phyloP scores from a whole-genome alignment of 2,329 filamentous ascomycete genomes.

The Hypomyces perniciosus region DNA sequence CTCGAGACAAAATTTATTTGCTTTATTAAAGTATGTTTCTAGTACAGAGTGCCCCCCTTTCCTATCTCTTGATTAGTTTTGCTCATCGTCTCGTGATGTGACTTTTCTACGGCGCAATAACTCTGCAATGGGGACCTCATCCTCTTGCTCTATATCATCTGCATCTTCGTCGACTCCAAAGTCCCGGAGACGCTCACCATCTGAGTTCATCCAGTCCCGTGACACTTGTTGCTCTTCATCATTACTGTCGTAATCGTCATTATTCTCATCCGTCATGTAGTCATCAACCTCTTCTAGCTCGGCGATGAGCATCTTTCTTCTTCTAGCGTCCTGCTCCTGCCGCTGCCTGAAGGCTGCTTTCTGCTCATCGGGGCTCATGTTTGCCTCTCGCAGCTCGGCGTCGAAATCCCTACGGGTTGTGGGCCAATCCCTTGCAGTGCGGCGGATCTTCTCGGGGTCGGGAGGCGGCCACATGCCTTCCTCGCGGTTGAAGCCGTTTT shows the following conservation, averaged over 20 bases:
- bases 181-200: constrained; percentile 68
- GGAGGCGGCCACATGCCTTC: constrained; percentile 56
- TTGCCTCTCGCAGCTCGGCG: constrained; percentile 28
- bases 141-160: constrained; percentile 39
- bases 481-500: constrained; percentile 69
- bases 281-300: constrained; percentile 51
- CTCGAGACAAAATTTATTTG: not conserved
- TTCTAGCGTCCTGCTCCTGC: constrained; percentile 42
- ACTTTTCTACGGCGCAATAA: constrained; percentile 53
- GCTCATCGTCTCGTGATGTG: not conserved
- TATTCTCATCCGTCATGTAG: constrained; percentile 38
- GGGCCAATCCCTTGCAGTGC: constrained; percentile 34
- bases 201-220: constrained; percentile 65
- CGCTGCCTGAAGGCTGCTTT: constrained; percentile 44
- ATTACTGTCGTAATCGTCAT: constrained; percentile 55
- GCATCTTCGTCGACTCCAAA: constrained; percentile 75
- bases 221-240: constrained; percentile 29
- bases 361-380: constrained; percentile 37
- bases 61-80: constrained; percentile 12
- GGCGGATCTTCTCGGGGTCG: constrained; percentile 55
- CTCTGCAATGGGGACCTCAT: constrained; percentile 65
- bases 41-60: constrained; percentile 11
- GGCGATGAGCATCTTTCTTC: constrained; percentile 36
- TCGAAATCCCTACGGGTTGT: constrained; percentile 31
- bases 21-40: not conserved